Evolutionary conservation across 345 rosid species (phyloP).

Genomic region (Melaleuca alternifolia): DNA sequence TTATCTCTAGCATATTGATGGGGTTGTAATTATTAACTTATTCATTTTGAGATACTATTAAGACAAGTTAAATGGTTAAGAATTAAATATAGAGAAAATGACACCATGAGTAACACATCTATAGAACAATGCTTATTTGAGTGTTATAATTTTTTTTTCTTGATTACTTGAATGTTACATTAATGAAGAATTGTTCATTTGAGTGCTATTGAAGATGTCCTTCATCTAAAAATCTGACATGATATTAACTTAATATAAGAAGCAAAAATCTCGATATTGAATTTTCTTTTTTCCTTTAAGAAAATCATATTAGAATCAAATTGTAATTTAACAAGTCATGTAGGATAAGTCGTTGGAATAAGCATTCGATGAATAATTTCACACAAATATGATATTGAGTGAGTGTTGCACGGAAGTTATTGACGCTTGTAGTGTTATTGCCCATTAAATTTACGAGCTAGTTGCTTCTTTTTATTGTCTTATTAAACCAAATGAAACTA

Average conservation of each 20-base stretch:
- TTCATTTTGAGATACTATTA: not conserved
- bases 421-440: no score
- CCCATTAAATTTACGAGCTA: no score
- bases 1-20: not conserved
- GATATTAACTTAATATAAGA: not conserved
- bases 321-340: no score
- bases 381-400: no score
- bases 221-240: accelerated
- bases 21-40: not conserved
- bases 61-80: not conserved
- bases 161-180: accelerated
- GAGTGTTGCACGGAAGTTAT: no score
- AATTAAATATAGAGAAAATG: not conserved
- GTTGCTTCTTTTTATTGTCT: no score
- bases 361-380: no score
- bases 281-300: no score
- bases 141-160: not conserved
- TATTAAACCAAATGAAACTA: no score
- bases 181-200: not conserved
- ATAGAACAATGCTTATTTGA: accelerated
- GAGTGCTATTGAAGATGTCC: accelerated
- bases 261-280: no score
- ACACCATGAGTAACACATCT: accelerated
- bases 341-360: no score
- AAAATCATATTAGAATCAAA: no score